Evolutionary conservation across 192 early-diverging fungal species (phyloP).

Genomic region (Obelidium mucronatum): DNA sequence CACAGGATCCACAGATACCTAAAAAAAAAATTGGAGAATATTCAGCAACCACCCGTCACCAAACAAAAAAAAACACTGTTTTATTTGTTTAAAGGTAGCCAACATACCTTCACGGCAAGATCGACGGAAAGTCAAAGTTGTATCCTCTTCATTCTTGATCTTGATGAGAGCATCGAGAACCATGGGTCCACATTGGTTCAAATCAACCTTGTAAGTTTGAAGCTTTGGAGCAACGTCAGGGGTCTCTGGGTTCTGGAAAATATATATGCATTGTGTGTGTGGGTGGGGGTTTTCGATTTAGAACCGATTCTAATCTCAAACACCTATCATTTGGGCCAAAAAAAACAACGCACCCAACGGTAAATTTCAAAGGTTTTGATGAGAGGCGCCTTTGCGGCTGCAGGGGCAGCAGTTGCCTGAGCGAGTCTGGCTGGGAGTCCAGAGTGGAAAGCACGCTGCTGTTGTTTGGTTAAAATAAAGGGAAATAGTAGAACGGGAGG

Average conservation of each 20-base stretch:
- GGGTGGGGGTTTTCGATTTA: neutral
- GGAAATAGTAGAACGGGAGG: no score
- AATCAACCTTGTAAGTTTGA: conserved; percentile 87
- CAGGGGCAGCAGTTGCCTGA: conserved; percentile 34
- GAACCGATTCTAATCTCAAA: neutral
- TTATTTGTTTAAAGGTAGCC: neutral
- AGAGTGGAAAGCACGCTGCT: conserved; percentile 36
- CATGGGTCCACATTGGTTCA: conserved; percentile 96
- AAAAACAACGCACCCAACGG: conserved; percentile 78
- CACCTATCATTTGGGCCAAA: neutral
- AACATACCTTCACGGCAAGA: conserved; percentile 88
- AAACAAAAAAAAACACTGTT: neutral
- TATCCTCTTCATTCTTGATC: conserved; percentile 96
- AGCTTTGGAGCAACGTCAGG: conserved; percentile 89
- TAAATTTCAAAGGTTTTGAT: conserved; percentile 95
- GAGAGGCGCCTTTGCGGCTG: conserved; percentile 61
- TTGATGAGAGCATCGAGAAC: conserved; percentile 94
- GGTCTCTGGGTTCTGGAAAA: conserved; percentile 79
- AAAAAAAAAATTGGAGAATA: neutral
- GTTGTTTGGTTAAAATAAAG: no score
- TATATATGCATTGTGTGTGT: no score
- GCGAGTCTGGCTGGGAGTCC: conserved; percentile 37
- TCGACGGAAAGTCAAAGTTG: conserved; percentile 93
- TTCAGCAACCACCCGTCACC: neutral
- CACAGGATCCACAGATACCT: conserved; percentile 93